Conservation (phyloP, 257 asterid species). For the Scutellaria baicalensis region DNA sequence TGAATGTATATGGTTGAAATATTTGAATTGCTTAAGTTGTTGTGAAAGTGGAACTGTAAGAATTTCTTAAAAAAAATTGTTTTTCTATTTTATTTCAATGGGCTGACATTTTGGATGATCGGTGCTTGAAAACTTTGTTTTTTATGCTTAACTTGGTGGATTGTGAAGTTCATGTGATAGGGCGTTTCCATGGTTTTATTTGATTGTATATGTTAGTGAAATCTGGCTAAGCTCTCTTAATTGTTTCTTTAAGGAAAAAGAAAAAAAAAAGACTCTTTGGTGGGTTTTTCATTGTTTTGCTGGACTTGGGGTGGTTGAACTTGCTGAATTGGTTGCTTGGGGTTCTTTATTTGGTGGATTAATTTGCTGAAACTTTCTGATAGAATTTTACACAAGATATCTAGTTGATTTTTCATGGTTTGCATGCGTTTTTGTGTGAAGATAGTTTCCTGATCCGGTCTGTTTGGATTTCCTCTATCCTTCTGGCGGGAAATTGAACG, state of each 20-base stretch:
- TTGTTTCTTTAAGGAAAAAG: too few relatives aligned
- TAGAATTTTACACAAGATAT: not conserved
- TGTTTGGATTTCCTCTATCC: not conserved
- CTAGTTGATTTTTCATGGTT: not conserved
- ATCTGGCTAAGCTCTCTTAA: not conserved
- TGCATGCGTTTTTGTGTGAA: slow-evolving; percentile 1
- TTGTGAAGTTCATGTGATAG: not conserved
- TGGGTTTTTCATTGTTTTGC: not conserved
- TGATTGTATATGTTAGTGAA: not conserved
- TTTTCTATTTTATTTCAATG: not conserved
- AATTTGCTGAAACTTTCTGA: not conserved
- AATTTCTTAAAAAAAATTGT: not conserved
- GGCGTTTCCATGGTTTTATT: not conserved
- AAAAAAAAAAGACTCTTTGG: too few relatives aligned
- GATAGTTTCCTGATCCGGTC: not conserved
- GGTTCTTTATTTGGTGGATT: not conserved
- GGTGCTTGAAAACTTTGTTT: not conserved
- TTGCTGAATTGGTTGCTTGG: not conserved
- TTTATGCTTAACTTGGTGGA: not conserved
- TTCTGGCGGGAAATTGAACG: not conserved
- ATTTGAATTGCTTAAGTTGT: not conserved
- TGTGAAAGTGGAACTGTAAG: not conserved
- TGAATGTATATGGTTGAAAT: not conserved
- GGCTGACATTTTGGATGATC: not conserved
- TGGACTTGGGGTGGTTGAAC: not conserved